Conservation (phyloP, 2,329 filamentous ascomycete species). For the Ophiostoma pallidulum region DNA sequence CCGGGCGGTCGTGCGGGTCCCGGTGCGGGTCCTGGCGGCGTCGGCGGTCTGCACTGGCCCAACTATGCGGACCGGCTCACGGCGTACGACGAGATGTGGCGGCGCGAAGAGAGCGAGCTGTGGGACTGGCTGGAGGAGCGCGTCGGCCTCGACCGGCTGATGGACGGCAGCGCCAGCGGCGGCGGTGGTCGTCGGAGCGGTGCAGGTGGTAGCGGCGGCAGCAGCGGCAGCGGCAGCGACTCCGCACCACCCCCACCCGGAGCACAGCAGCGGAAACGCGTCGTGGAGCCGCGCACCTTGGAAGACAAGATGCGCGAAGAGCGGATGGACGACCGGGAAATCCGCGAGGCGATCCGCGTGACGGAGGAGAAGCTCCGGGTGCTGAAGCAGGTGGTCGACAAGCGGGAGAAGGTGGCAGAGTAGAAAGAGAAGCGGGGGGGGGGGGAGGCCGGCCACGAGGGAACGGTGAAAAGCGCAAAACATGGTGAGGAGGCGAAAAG, state of each 20-base stretch:
- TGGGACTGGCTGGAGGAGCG: constrained; percentile 93
- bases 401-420: constrained; percentile 23
- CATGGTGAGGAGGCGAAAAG: too few species aligned
- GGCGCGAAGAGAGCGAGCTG: constrained; percentile 73
- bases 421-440: too few species aligned
- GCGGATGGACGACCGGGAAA: constrained; percentile 60
- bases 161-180: constrained; percentile 28
- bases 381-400: constrained; percentile 63
- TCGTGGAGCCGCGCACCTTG: constrained; percentile 44
- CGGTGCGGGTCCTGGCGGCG: too few species aligned
- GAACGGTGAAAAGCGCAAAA: too few species aligned
- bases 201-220: neutral
- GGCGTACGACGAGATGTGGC: constrained; percentile 91
- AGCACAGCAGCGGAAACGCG: constrained; percentile 32
- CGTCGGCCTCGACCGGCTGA: constrained; percentile 58
- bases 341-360: constrained; percentile 71
- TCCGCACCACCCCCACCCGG: neutral
- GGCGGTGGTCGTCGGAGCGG: constrained; percentile 1
- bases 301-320: constrained; percentile 51
- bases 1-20: too few species aligned
- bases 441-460: too few species aligned
- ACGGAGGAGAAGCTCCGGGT: constrained; percentile 77
- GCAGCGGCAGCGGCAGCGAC: neutral
- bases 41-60: too few species aligned
- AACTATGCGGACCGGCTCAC: constrained; percentile 56